Evolutionary conservation across 2,329 filamentous ascomycete genomes (phyloP).

Genomic region (Colletotrichum agaves): DNA sequence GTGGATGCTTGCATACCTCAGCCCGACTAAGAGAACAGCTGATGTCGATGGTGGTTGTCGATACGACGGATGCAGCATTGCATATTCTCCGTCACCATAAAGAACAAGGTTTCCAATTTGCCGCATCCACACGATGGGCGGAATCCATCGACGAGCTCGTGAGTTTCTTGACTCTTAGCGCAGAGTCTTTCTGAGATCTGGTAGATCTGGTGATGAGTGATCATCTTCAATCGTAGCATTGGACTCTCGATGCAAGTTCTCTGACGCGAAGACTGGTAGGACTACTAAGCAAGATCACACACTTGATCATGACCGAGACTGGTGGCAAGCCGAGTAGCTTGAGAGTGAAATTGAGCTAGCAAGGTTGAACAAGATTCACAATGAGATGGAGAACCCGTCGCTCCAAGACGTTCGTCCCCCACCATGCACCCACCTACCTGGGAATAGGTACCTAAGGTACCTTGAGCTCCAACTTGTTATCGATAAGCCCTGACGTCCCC

Average conservation of each 20-base stretch:
- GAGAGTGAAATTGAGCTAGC: no score
- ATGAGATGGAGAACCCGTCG: no score
- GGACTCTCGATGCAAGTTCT: neutral
- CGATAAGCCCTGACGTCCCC: conserved; percentile 28
- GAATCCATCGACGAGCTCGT: neutral
- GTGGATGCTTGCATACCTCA: neutral
- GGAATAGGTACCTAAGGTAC: neutral
- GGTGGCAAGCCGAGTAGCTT: no score
- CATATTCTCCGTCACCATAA: neutral
- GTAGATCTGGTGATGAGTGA: neutral
- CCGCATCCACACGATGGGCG: neutral
- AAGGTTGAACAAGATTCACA: no score
- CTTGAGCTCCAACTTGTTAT: conserved; percentile 22
- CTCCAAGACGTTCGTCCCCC: conserved; percentile 11
- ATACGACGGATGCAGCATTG: neutral
- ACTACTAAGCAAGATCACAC: no score
- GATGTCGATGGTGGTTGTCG: neutral
- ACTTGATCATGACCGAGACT: no score
- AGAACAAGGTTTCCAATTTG: neutral
- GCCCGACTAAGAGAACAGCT: neutral
- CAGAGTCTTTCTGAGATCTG: neutral
- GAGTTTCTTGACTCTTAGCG: neutral
- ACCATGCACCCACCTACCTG: neutral
- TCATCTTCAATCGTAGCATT: neutral
- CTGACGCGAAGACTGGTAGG: no score